Percentiles rank a stretch among this genome's conserved stretches.
These are phyloP conservation scores for Periconia macrospinosa DNA, from an alignment of 2,329 filamentous ascomycete species.

Conservation along the genomic window DNA sequence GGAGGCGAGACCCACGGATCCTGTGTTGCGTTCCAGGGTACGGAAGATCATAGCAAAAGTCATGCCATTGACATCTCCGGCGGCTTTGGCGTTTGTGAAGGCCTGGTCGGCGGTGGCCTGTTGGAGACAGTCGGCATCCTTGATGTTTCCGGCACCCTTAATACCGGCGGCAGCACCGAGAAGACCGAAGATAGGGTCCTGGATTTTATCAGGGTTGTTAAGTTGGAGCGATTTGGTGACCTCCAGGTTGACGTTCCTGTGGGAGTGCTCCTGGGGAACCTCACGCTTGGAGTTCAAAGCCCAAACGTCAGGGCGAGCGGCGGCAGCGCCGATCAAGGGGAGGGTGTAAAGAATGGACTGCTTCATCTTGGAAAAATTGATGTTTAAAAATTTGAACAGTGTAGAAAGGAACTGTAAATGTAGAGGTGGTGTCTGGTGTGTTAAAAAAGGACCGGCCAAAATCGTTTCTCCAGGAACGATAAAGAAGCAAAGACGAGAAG, in stretches of 20 bases:
- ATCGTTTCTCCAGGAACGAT: constrained; percentile 44
- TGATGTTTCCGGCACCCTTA: constrained; percentile 52
- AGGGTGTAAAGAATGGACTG: constrained; percentile 30
- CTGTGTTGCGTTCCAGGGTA: constrained; percentile 64
- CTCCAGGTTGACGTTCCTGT: constrained; percentile 52
- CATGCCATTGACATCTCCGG: constrained; percentile 57
- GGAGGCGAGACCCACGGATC: constrained; percentile 58
- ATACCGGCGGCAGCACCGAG: constrained; percentile 56
- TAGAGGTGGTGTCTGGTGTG: constrained; percentile 13
- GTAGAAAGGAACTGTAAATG: constrained; percentile 7
- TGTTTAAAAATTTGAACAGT: constrained; percentile 4
- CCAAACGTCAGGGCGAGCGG: constrained; percentile 26
- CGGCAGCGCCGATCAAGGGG: constrained; percentile 31
- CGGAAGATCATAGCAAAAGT: constrained; percentile 57
- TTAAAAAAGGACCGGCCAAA: constrained; percentile 35
- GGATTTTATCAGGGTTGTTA: constrained; percentile 54
- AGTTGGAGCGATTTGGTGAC: constrained; percentile 48
- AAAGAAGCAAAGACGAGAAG: constrained; percentile 30
- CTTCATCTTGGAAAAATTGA: constrained; percentile 33
- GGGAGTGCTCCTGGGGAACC: constrained; percentile 61
- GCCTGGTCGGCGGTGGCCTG: constrained; percentile 61
- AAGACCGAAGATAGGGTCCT: constrained; percentile 55
- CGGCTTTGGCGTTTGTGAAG: constrained; percentile 61
- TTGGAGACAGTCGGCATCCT: constrained; percentile 60
- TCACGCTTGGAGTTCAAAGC: constrained; percentile 44